phyloP scores from a whole-genome alignment of 257 asterid genomes.

The Solanum phureja region DNA sequence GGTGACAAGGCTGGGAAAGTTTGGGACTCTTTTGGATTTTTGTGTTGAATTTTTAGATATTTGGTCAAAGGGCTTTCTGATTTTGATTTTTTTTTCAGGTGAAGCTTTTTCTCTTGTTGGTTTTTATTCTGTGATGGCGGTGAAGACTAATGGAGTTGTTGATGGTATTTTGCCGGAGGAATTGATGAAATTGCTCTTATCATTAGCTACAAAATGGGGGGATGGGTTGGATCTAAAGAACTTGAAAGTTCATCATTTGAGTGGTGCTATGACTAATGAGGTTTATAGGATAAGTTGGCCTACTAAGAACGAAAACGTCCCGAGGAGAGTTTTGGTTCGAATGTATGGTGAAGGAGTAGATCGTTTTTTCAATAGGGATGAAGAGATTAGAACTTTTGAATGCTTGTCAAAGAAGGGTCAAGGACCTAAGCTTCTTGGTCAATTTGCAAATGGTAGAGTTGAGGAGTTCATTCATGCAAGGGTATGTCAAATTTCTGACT shows the following conservation, averaged over 20 bases:
- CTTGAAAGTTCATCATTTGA: conserved; percentile 46
- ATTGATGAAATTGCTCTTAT: conserved; percentile 30
- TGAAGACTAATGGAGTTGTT: conserved; percentile 41
- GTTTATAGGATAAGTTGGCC: conserved; percentile 73
- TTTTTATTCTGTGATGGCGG: conserved; percentile 34
- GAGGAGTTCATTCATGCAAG: conserved; percentile 91
- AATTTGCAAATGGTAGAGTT: conserved; percentile 61
- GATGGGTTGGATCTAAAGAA: conserved; percentile 34
- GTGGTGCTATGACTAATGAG: conserved; percentile 87
- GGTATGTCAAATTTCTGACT: conserved; percentile 29
- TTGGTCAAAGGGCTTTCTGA: background rate
- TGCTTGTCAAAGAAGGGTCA: conserved; percentile 48
- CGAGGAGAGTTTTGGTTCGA: conserved; percentile 63
- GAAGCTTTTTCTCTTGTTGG: background rate
- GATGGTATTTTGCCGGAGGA: conserved; percentile 56
- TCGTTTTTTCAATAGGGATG: conserved; percentile 63
- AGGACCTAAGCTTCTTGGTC: conserved; percentile 78
- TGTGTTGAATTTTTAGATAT: background rate
- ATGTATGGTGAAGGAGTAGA: conserved; percentile 84
- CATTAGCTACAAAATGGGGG: conserved; percentile 59
- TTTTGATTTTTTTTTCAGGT: background rate
- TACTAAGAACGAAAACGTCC: conserved; percentile 12
- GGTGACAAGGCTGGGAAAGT: background rate
- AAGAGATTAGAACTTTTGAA: conserved; percentile 65
- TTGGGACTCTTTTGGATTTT: background rate